Base-by-base conservation (phyloP, 495 filamentous ascomycete genomes). In the Xylaria intraflava region DNA sequence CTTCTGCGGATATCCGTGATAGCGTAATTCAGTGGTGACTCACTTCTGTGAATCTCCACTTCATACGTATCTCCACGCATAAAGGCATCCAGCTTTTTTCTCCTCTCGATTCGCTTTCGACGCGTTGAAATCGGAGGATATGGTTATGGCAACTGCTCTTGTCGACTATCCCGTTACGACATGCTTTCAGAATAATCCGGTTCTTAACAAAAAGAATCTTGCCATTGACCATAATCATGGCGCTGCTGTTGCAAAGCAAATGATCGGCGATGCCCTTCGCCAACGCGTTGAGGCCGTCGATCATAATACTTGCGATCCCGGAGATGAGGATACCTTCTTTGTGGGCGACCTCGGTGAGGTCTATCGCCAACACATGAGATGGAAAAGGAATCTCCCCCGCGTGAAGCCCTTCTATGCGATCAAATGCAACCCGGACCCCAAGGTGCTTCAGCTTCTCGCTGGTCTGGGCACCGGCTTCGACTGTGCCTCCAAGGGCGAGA, bases 311-410 rank as follows among this genome's bases (percentile, higher is more conserved):
- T 97, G 94, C 70, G 87, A 85, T 46, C 78, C 88, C 27, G 94
- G 94, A 51, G 91, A 89, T 53, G 93, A 97, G 72, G 93, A 96
- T 77, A 83, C 93, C 27, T 99, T 97, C 70, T 97, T 95, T 70
- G 94, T 99, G 55, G 91, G 88, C 58, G 93, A 99, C 74, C 84
- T 99, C 71, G 93, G 94, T 66, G 92, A 97, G 75, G 88, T 97
- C 57, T 97, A 97, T 75, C 89, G 93, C 67, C 93, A 99, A 81
- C 93, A 97, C 65, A 78, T 96, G 72, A 85, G 91, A 68, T 99
- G 93, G 94, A 97, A 96, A 80, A 76, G 85, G 76, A 94, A 95
- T 66, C 73, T 99, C 68, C 80, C 84, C 51, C 82, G 91, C 59
- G 89, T 99, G 69, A 93, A 90, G 74, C 93, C 93, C 35, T 96